Evolutionary conservation across 116 monocot species (phyloP), one percentile per base, ranked within the genome.

Genomic region (Papilionanthe hybrid): DNA sequence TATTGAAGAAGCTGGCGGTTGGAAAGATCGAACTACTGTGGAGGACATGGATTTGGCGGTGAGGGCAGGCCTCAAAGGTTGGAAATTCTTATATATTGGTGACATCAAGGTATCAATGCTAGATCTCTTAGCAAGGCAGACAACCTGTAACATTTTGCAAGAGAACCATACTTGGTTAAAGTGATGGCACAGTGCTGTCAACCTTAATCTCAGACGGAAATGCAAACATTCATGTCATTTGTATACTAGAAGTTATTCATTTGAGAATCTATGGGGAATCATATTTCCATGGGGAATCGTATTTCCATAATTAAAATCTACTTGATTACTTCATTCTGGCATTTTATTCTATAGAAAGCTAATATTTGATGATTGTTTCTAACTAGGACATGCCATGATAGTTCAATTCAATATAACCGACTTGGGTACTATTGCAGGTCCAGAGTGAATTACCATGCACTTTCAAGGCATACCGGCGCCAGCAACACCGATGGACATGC

Each of bases 381-480:
- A 25, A 65, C 25, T 65, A 65, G 23, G 25, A 7, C 32, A 71
- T 71, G 30, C 32, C 29, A 37, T 28, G 4, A 15, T 17, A 41
- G 37, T 30, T 32, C 29, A 71, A 37, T 71, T 37, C 37, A 3
- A 37, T 71, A 32, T 15, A 37, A 28, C 32, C 17, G 71, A 71
- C 71, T 69, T 15, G 18, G 11, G 11, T 57, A 56, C 1, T 55
- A 4, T 43, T 80, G 49, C 72, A 87, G 88, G 88, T 88, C 48
- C 85, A 85, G 82, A 88, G 88, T 77, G 88, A 88, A 82, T 47
- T 88, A 42, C 88, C 88, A 72, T 82, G 88, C 29, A 88, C 88
- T 55, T 79, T 82, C 50, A 88, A 82, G 48, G 88, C 88, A 12
- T 88, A 80, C 49, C 47, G 88, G 41, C 85, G 85, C 67, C 88